Evolutionary conservation across 2,329 filamentous ascomycete species (phyloP).

Genomic region (Trichoderma koningii): DNA sequence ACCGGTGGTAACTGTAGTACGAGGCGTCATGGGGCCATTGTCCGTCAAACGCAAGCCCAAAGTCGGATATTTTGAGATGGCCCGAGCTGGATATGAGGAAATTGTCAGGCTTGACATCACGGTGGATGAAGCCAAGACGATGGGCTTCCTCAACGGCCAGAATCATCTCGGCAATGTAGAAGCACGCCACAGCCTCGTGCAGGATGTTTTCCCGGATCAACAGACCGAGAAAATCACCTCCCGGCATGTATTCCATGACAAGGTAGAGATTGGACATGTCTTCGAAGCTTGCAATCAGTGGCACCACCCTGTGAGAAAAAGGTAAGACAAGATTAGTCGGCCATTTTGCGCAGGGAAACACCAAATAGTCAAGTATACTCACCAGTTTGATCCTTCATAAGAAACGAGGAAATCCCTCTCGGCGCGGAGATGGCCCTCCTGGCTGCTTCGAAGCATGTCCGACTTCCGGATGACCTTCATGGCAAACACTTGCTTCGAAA

Average conservation of each 20-base stretch:
- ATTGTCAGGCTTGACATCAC: constrained; percentile 96
- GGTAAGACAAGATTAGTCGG: background rate
- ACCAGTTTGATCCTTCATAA: constrained; percentile 83
- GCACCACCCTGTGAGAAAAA: constrained; percentile 66
- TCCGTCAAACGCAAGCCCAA: constrained; percentile 91
- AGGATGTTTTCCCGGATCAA: constrained; percentile 84
- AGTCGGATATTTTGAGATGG: constrained; percentile 94
- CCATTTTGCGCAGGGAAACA: background rate
- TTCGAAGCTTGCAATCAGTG: constrained; percentile 85
- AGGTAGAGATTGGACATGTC: constrained; percentile 83
- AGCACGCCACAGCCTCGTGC: constrained; percentile 74
- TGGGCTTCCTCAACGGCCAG: constrained; percentile 92
- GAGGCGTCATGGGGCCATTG: constrained; percentile 90
- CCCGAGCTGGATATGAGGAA: constrained; percentile 87
- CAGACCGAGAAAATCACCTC: constrained; percentile 87
- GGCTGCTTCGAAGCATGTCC: constrained; percentile 85
- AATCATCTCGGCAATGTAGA: constrained; percentile 95
- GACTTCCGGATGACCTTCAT: constrained; percentile 98
- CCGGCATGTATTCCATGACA: constrained; percentile 98
- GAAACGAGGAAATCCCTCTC: constrained; percentile 90
- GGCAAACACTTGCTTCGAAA: constrained; percentile 68
- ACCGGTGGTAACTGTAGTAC: constrained; percentile 83
- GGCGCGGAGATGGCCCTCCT: constrained; percentile 88
- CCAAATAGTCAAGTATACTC: constrained; percentile 32
- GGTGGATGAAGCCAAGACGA: constrained; percentile 84